Evolutionary conservation across 202 grass and related monocot species (phyloP).

Genomic region (Carex arenaria): DNA sequence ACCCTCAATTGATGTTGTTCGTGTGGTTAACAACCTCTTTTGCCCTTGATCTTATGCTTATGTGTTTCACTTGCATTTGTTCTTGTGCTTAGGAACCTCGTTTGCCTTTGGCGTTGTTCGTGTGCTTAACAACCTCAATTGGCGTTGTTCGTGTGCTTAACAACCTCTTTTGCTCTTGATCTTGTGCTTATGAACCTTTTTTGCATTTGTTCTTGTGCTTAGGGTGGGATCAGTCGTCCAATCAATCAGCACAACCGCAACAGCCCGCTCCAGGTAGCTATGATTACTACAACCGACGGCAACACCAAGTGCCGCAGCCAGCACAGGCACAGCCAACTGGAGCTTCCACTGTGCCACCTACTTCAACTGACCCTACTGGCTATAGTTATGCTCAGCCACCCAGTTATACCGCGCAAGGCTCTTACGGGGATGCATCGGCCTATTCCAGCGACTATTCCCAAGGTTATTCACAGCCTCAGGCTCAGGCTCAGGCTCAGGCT

Average conservation of each 20-base stretch:
- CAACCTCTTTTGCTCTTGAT: too few species aligned
- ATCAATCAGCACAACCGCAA: constrained; percentile 46
- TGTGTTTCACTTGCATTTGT: too few species aligned
- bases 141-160: too few species aligned
- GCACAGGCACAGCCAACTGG: constrained; percentile 39
- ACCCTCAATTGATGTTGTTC: too few species aligned
- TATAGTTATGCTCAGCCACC: constrained; percentile 73
- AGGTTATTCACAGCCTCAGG: constrained; percentile 60
- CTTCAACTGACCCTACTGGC: constrained; percentile 45
- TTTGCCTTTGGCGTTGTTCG: too few species aligned
- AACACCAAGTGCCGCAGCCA: constrained; percentile 56
- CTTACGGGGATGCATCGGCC: constrained; percentile 47
- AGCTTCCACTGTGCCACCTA: constrained; percentile 39
- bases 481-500: too few species aligned
- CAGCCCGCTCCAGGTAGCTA: constrained; percentile 60
- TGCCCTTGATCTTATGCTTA: too few species aligned
- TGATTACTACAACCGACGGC: constrained; percentile 91
- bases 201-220: too few species aligned
- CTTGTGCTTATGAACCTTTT: too few species aligned
- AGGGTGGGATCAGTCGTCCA: constrained; percentile 81
- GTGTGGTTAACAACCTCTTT: too few species aligned
- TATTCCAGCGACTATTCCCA: constrained; percentile 40
- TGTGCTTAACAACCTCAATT: too few species aligned
- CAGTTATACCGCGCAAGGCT: constrained; percentile 55
- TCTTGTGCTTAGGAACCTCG: too few species aligned